phyloP scores from a whole-genome alignment of 345 rosid genomes.

The Gossypium stocksii region DNA sequence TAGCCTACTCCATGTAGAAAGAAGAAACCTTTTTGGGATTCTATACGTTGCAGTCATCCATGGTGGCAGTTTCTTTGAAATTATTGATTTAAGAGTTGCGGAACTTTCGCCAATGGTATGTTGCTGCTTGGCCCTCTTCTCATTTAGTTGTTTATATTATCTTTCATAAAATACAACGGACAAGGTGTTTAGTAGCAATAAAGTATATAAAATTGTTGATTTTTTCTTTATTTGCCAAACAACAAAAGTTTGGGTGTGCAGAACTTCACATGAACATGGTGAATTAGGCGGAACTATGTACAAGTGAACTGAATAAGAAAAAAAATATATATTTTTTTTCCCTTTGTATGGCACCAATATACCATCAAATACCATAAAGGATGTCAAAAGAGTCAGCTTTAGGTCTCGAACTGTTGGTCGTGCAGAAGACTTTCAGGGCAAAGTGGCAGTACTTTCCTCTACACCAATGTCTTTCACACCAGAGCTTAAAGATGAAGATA shows the following conservation, averaged over 20 bases:
- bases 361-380: not conserved
- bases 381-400: constrained; percentile 9
- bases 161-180: not conserved
- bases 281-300: not conserved
- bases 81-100: no score
- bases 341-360: not conserved
- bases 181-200: not conserved
- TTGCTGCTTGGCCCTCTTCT: no score
- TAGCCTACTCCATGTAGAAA: no score
- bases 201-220: not conserved
- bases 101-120: no score
- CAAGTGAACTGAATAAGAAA: no score
- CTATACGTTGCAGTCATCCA: no score
- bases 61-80: no score
- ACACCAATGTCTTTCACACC: constrained; percentile 22
- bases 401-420: constrained; percentile 6
- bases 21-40: no score
- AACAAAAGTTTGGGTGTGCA: not conserved
- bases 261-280: not conserved
- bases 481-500: constrained; percentile 37
- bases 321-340: not conserved
- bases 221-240: not conserved
- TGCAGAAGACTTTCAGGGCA: constrained; percentile 25
- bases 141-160: not conserved
- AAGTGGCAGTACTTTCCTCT: constrained; percentile 35